phyloP scores from a whole-genome alignment of 306 rosid species.

The Corylus avellana region DNA sequence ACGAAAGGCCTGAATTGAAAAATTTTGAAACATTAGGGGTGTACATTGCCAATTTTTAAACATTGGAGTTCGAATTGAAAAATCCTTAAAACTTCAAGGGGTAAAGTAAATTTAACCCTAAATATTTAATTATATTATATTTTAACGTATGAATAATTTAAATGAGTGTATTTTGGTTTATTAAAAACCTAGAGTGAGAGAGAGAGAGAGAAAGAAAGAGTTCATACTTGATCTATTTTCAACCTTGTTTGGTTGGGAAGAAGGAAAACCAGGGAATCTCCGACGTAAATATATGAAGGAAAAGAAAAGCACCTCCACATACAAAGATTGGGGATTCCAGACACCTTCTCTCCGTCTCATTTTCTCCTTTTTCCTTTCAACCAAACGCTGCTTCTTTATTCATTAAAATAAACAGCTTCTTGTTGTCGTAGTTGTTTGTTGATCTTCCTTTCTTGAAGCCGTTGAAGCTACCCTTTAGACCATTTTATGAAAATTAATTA shows the following conservation, averaged over 20 bases:
- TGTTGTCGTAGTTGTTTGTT: background rate
- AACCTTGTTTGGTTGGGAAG: background rate
- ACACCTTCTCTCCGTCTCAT: constrained; percentile 9
- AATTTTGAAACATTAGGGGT: too few relatives aligned
- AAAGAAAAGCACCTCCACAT: constrained; percentile 39
- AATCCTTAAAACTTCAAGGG: too few relatives aligned
- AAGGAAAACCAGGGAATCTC: constrained; percentile 22
- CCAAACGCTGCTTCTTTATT: constrained; percentile 20
- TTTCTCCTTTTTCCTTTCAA: background rate
- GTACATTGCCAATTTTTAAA: too few relatives aligned
- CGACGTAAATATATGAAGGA: background rate
- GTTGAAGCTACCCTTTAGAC: constrained; percentile 27
- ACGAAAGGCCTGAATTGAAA: too few relatives aligned
- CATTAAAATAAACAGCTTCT: constrained; percentile 8
- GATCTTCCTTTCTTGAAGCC: constrained; percentile 35
- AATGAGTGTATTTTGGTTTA: too few relatives aligned
- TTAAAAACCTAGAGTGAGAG: too few relatives aligned
- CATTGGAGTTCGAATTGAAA: too few relatives aligned
- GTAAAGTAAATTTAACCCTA: too few relatives aligned
- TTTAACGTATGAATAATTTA: too few relatives aligned
- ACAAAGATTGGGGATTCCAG: constrained; percentile 30
- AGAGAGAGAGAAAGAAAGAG: too few relatives aligned
- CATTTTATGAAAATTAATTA: background rate
- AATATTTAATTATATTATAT: too few relatives aligned
- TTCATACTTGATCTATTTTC: too few relatives aligned